phyloP scores from a whole-genome alignment of 352 stramenopile genomes.

The Phytophthora fragariae region DNA sequence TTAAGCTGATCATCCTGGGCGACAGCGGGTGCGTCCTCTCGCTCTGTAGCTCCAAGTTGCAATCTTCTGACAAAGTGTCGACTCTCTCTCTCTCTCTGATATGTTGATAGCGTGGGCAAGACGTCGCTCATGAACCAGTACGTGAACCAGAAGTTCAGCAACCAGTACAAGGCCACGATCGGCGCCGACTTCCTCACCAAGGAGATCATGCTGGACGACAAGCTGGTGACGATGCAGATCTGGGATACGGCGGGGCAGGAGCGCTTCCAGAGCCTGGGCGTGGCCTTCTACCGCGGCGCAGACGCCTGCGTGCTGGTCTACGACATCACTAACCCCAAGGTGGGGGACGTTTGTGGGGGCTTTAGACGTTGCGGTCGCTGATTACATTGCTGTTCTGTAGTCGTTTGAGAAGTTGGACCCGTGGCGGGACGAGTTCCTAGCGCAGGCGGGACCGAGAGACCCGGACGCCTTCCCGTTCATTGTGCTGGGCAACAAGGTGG shows the following conservation, averaged over 20 bases:
- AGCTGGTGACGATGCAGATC: constrained; percentile 98
- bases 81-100: too few species aligned
- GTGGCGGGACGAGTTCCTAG: constrained; percentile 98
- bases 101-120: constrained; percentile 94
- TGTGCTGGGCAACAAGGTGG: constrained; percentile 99
- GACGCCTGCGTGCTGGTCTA: constrained; percentile 99
- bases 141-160: constrained; percentile 98
- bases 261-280: constrained; percentile 97
- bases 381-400: constrained; percentile 32
- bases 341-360: neutral
- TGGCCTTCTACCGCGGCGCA: constrained; percentile 98
- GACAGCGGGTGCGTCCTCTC: constrained; percentile 92
- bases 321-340: constrained; percentile 98
- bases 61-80: too few species aligned
- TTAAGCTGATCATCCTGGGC: constrained; percentile 99
- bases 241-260: constrained; percentile 99
- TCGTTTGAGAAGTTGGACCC: constrained; percentile 98
- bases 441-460: constrained; percentile 91
- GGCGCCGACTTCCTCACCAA: constrained; percentile 99
- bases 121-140: constrained; percentile 99
- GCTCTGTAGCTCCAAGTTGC: neutral
- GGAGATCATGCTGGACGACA: constrained; percentile 96
- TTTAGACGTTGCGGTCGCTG: neutral
- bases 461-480: constrained; percentile 97
- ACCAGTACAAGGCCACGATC: constrained; percentile 99